Evolutionary conservation across 2,329 filamentous ascomycete genomes (phyloP).

Genomic region (Ophiostoma novo-ulmi): DNA sequence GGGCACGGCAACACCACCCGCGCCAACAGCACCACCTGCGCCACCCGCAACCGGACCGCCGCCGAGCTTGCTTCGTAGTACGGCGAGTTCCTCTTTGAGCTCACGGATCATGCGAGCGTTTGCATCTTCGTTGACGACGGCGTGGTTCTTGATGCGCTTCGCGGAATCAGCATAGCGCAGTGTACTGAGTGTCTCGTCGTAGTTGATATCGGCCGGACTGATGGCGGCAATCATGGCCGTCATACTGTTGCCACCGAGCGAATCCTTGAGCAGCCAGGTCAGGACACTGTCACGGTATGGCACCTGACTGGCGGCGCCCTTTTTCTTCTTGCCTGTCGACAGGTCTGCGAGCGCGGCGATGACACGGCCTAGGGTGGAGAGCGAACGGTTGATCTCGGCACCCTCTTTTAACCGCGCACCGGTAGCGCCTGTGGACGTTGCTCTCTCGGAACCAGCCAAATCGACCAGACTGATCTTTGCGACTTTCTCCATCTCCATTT

Average conservation of each 20-base stretch:
- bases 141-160: constrained; percentile 99
- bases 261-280: constrained; percentile 96
- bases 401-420: constrained; percentile 94
- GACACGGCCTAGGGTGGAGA: constrained; percentile 93
- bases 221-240: constrained; percentile 99
- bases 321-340: constrained; percentile 78
- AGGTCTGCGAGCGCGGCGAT: constrained; percentile 93
- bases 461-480: constrained; percentile 98
- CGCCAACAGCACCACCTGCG: constrained; percentile 39
- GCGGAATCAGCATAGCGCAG: constrained; percentile 94
- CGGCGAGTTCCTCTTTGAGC: constrained; percentile 85
- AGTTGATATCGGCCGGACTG: constrained; percentile 97
- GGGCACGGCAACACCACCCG: constrained; percentile 41
- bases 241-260: constrained; percentile 95
- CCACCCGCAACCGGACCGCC: constrained; percentile 35
- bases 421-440: constrained; percentile 93
- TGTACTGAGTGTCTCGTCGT: constrained; percentile 93
- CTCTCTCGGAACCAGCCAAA: constrained; percentile 94
- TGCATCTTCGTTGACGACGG: constrained; percentile 96
- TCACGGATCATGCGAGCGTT: constrained; percentile 99
- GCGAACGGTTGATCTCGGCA: constrained; percentile 94
- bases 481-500: constrained; percentile 96
- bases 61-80: constrained; percentile 80
- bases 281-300: constrained; percentile 95
- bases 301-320: constrained; percentile 66